Conservation (phyloP, 441 rosid genomes). For the Aleurites moluccanus region DNA sequence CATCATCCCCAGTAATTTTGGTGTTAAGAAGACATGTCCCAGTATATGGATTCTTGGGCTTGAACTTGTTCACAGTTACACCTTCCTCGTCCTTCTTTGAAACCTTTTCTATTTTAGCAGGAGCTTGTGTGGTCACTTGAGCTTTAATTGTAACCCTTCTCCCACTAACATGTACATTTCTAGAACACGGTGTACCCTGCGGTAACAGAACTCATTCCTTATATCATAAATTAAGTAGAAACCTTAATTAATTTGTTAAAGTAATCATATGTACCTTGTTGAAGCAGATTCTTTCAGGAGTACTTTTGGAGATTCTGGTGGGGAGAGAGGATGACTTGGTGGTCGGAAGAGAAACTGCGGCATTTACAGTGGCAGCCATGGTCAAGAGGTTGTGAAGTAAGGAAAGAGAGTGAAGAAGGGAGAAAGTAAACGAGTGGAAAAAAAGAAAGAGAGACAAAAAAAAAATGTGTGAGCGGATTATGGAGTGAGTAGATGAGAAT, state of each 20-base stretch:
- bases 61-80: conserved; percentile 76
- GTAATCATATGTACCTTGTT: conserved; percentile 59
- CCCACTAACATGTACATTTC: conserved; percentile 45
- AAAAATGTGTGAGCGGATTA: neutral
- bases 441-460: conserved; percentile 9
- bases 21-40: conserved; percentile 85
- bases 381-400: conserved; percentile 8
- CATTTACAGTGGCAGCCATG: conserved; percentile 81
- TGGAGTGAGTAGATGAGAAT: conserved; percentile 12
- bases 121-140: conserved; percentile 84
- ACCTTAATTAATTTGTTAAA: neutral
- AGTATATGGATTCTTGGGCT: conserved; percentile 75
- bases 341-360: conserved; percentile 80
- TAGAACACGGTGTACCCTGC: conserved; percentile 5
- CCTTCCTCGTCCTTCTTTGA: conserved; percentile 87
- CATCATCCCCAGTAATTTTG: conserved; percentile 93
- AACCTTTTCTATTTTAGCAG: conserved; percentile 63
- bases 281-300: conserved; percentile 64
- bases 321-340: conserved; percentile 61
- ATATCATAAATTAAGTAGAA: too few relatives aligned
- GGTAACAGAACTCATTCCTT: too few relatives aligned
- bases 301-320: conserved; percentile 47
- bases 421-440: neutral
- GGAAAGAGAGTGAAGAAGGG: neutral
- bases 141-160: conserved; percentile 65